phyloP scores from a whole-genome alignment of 2,329 filamentous ascomycete species.

The Exophiala mesophila region DNA sequence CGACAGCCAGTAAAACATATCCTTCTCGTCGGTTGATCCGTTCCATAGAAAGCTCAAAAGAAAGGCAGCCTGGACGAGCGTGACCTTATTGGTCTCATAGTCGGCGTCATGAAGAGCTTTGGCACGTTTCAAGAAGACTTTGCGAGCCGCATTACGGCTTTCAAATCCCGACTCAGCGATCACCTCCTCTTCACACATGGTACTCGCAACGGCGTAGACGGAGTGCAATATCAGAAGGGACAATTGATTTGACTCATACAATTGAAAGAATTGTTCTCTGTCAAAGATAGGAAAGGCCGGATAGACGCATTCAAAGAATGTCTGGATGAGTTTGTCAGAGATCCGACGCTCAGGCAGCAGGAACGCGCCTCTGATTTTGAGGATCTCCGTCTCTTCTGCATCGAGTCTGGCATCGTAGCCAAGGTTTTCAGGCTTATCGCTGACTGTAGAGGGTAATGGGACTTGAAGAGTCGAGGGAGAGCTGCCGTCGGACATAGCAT shows the following conservation, averaged over 20 bases:
- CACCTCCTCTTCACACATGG: conserved; percentile 23
- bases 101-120: conserved; percentile 30
- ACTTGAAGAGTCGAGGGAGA: conserved; percentile 7
- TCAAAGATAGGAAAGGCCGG: conserved; percentile 26
- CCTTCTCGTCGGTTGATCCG: conserved; percentile 27
- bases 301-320: conserved; percentile 25
- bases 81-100: conserved; percentile 27
- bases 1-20: conserved; percentile 28
- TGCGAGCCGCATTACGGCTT: conserved; percentile 25
- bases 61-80: conserved; percentile 24
- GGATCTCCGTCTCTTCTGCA: conserved; percentile 5
- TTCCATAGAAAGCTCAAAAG: conserved; percentile 28
- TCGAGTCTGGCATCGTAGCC: conserved; percentile 7
- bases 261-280: conserved; percentile 16
- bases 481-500: conserved; percentile 3
- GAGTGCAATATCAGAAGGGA: conserved; percentile 27
- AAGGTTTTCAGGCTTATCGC: conserved; percentile 11
- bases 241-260: conserved; percentile 12
- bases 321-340: conserved; percentile 21
- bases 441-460: conserved; percentile 3
- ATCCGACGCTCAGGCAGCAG: conserved; percentile 15
- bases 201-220: conserved; percentile 23
- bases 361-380: conserved; percentile 21
- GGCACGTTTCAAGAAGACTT: conserved; percentile 26
- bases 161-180: conserved; percentile 25